These are phyloP conservation scores for Trichoderma erinaceum DNA, from an alignment of 495 filamentous ascomycete species.

Conservation along the genomic window DNA sequence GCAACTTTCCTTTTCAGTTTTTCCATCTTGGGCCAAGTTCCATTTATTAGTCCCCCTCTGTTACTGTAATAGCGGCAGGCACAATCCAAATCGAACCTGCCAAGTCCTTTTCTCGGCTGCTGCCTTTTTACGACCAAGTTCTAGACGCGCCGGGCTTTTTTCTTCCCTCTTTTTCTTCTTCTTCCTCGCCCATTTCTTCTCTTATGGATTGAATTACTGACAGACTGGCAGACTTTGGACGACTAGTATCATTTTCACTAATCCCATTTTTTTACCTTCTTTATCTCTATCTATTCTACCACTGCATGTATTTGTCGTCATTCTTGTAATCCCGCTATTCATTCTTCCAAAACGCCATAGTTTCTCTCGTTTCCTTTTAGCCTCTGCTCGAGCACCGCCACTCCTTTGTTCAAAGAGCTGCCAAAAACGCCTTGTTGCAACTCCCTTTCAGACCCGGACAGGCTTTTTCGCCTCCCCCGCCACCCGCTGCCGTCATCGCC, in stretches of 20 bases:
- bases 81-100: not conserved
- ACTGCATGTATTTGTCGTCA: not conserved
- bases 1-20: not conserved
- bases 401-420: not conserved
- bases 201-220: not conserved
- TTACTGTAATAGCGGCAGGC: not conserved
- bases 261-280: not conserved
- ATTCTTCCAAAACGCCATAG: not conserved
- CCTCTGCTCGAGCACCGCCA: conserved; percentile 3
- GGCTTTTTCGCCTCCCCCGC: conserved; percentile 13
- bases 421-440: not conserved
- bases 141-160: not conserved
- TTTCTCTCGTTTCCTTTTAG: not conserved
- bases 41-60: too few species aligned
- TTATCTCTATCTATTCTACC: not conserved
- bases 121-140: not conserved
- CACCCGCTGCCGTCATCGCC: conserved; percentile 13
- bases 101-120: not conserved
- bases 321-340: not conserved
- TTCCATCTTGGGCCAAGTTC: not conserved
- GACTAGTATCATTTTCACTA: not conserved
- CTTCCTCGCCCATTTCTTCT: not conserved
- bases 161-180: not conserved
- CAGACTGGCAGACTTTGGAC: not conserved
- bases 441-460: not conserved